Conservation (phyloP, 2,329 filamentous ascomycete genomes). For the Fusarium mangiferae region DNA sequence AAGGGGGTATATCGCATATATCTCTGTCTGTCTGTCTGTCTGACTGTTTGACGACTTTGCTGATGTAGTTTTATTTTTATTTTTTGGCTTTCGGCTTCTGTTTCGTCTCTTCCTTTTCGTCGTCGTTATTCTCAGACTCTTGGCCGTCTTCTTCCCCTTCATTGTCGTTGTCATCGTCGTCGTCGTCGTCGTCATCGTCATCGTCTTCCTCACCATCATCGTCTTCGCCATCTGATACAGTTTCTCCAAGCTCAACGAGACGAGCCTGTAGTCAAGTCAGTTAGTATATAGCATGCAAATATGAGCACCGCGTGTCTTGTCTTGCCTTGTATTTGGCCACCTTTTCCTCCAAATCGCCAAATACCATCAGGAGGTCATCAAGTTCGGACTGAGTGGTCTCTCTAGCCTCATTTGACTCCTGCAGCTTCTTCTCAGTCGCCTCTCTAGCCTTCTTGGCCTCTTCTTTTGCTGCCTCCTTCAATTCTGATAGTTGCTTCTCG, state of each 20-base stretch:
- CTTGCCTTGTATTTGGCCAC: slow-evolving; percentile 77
- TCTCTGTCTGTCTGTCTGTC: not conserved
- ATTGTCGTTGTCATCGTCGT: slow-evolving; percentile 6
- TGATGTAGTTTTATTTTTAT: not conserved
- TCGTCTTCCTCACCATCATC: slow-evolving; percentile 63
- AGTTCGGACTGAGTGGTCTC: slow-evolving; percentile 76
- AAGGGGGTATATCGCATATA: slow-evolving; percentile 42
- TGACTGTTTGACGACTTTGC: not conserved
- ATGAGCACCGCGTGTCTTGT: not conserved
- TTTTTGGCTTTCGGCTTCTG: slow-evolving; percentile 1
- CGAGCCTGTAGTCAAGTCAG: slow-evolving; percentile 57
- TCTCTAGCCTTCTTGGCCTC: slow-evolving; percentile 70
- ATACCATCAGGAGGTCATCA: slow-evolving; percentile 84
- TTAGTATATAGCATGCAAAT: slow-evolving; percentile 9
- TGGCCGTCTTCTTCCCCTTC: slow-evolving; percentile 34
- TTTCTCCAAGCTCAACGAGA: slow-evolving; percentile 73
- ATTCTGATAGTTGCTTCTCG: slow-evolving; percentile 47
- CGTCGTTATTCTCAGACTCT: slow-evolving; percentile 29
- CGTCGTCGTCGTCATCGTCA: slow-evolving; percentile 47
- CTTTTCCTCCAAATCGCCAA: slow-evolving; percentile 84
- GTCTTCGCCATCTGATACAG: slow-evolving; percentile 81
- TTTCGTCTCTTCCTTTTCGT: slow-evolving; percentile 12
- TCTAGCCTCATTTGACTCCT: slow-evolving; percentile 68
- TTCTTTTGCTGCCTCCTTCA: slow-evolving; percentile 62
- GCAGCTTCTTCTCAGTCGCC: slow-evolving; percentile 50